Percentiles rank a stretch among this genome's conserved stretches.
Conservation (phyloP, 805 yeast species). For the Kodamaea neixiangensis region DNA sequence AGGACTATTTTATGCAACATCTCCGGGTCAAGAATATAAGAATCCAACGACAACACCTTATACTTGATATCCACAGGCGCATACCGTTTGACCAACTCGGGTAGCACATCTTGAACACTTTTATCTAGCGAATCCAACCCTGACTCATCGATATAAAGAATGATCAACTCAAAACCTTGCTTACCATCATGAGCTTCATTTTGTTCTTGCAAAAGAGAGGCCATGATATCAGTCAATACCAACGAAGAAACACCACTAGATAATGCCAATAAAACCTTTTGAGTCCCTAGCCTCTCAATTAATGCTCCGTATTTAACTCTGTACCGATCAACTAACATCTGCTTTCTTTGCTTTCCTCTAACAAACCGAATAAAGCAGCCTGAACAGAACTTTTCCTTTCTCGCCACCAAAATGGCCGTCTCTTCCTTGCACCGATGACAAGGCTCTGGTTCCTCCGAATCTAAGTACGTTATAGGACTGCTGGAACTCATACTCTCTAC, state of each 20-base stretch:
- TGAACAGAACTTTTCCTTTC: slow-evolving; percentile 68
- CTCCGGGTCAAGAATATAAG: slow-evolving; percentile 34
- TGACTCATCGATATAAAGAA: slow-evolving; percentile 49
- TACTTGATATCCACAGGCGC: slow-evolving; percentile 31
- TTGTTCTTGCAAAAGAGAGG: slow-evolving; percentile 65
- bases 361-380: slow-evolving; percentile 72
- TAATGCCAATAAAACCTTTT: slow-evolving; percentile 57
- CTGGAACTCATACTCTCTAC: background rate
- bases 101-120: slow-evolving; percentile 18
- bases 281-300: slow-evolving; percentile 32
- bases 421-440: slow-evolving; percentile 55
- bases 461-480: slow-evolving; percentile 19
- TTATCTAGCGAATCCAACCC: slow-evolving; percentile 19
- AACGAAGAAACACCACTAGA: slow-evolving; percentile 71
- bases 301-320: slow-evolving; percentile 64
- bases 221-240: slow-evolving; percentile 66
- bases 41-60: slow-evolving; percentile 43
- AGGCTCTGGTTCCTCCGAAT: slow-evolving; percentile 13
- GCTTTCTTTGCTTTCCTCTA: slow-evolving; percentile 77
- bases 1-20: slow-evolving; percentile 34
- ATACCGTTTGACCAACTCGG: slow-evolving; percentile 19
- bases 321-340: slow-evolving; percentile 69
- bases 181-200: slow-evolving; percentile 57
- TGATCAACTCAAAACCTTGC: slow-evolving; percentile 64
- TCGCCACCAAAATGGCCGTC: slow-evolving; percentile 45